phyloP scores from a whole-genome alignment of 805 yeast species.

The Candida nemodendra region DNA sequence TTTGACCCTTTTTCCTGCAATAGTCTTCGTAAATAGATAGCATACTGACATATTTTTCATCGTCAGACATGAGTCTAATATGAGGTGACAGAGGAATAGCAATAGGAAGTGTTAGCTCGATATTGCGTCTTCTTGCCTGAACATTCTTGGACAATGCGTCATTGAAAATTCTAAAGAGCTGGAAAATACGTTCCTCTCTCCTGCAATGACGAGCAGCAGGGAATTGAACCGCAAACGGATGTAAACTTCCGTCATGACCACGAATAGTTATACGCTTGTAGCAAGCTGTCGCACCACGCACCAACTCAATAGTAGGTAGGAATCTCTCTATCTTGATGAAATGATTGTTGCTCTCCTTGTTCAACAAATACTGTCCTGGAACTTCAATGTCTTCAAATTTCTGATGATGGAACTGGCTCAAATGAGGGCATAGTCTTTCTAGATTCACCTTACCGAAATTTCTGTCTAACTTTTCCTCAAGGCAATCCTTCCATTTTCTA shows the following conservation, averaged over 20 bases:
- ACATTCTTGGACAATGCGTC: constrained; percentile 76
- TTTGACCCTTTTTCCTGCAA: constrained; percentile 69
- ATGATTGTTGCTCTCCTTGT: constrained; percentile 85
- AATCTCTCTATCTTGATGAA: constrained; percentile 92
- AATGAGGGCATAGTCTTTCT: constrained; percentile 90
- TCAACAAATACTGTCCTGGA: constrained; percentile 92
- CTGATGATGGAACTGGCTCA: constrained; percentile 96
- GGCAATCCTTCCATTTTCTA: constrained; percentile 87
- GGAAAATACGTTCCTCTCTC: constrained; percentile 92
- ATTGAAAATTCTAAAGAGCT: constrained; percentile 84
- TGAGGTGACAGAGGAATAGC: constrained; percentile 96
- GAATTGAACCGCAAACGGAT: constrained; percentile 92
- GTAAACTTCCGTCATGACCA: constrained; percentile 90
- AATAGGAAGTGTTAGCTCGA: constrained; percentile 81
- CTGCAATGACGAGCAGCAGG: constrained; percentile 98
- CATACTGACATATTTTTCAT: constrained; percentile 65
- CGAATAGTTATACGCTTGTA: constrained; percentile 85
- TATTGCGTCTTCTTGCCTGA: constrained; percentile 82
- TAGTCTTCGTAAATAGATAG: constrained; percentile 87
- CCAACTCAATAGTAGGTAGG: constrained; percentile 81
- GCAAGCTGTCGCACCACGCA: constrained; percentile 87
- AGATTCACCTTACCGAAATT: constrained; percentile 75
- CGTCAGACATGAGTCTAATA: constrained; percentile 85
- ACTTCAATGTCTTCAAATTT: constrained; percentile 96
- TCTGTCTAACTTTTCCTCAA: constrained; percentile 89